Percentiles rank a stretch among this genome's conserved stretches.
Evolutionary conservation across 306 rosid genomes (phyloP).

Genomic region (Quercus rubra): DNA sequence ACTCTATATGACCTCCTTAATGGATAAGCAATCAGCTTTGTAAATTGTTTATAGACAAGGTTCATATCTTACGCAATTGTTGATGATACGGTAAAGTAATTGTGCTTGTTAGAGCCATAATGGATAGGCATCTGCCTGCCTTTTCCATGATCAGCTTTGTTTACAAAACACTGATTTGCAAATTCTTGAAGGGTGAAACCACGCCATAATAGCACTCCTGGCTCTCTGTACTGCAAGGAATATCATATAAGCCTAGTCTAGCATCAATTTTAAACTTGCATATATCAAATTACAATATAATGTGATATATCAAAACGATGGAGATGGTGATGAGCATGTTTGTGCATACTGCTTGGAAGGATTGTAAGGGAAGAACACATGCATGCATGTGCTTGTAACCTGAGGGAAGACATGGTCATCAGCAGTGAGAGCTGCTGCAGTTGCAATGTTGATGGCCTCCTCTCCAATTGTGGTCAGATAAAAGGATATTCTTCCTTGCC

Average conservation of each 20-base stretch:
- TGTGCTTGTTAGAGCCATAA: constrained; percentile 83
- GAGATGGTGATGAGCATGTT: neutral
- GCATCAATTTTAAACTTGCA: constrained; percentile 6
- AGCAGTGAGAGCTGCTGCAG: constrained; percentile 77
- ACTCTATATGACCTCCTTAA: neutral
- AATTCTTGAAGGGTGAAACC: constrained; percentile 87
- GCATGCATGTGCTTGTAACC: constrained; percentile 40
- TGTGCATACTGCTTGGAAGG: neutral
- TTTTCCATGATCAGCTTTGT: constrained; percentile 77
- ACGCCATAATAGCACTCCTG: constrained; percentile 87
- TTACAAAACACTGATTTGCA: constrained; percentile 76
- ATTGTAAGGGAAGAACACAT: constrained; percentile 4
- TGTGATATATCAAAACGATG: neutral
- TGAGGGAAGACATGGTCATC: constrained; percentile 81
- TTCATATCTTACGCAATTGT: constrained; percentile 69
- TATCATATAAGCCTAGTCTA: constrained; percentile 2
- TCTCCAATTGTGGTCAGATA: constrained; percentile 75
- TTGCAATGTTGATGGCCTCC: constrained; percentile 83
- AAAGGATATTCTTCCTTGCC: constrained; percentile 93
- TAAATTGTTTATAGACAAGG: neutral
- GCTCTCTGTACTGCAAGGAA: constrained; percentile 75
- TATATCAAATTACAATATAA: constrained; percentile 2
- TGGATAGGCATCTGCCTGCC: constrained; percentile 95
- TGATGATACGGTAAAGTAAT: constrained; percentile 80
- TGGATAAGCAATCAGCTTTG: too few species aligned